Evolutionary conservation across 257 asterid genomes (phyloP).

Genomic region (Thymus quinquecostatus): DNA sequence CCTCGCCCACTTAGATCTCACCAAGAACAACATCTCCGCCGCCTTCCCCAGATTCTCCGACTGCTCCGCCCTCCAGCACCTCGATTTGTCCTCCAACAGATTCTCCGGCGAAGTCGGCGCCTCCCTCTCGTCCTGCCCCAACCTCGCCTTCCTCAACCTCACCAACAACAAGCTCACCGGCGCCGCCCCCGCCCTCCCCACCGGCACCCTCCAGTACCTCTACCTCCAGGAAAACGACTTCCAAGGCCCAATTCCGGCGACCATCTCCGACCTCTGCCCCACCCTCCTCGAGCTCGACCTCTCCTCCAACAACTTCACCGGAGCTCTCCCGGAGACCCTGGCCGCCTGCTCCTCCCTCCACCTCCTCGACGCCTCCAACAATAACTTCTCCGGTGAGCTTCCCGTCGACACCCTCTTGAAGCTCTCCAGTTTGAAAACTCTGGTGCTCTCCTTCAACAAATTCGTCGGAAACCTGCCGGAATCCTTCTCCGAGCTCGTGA

Average conservation of each 20-base stretch:
- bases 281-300: conserved; percentile 70
- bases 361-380: conserved; percentile 65
- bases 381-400: conserved; percentile 75
- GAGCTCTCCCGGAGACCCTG: conserved; percentile 63
- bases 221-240: conserved; percentile 62
- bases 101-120: conserved; percentile 60
- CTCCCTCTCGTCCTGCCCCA: conserved; percentile 59
- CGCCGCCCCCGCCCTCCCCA: conserved; percentile 52
- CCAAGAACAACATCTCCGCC: conserved; percentile 68
- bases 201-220: conserved; percentile 56
- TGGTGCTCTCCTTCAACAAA: conserved; percentile 67
- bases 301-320: conserved; percentile 68
- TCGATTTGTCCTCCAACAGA: conserved; percentile 80
- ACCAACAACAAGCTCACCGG: conserved; percentile 73
- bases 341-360: conserved; percentile 63
- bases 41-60: conserved; percentile 53
- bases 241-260: conserved; percentile 57
- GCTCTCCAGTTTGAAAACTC: conserved; percentile 58
- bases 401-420: conserved; percentile 63
- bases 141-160: conserved; percentile 68
- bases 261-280: conserved; percentile 56
- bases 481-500: conserved; percentile 57
- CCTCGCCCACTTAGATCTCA: conserved; percentile 67
- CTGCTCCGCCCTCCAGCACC: conserved; percentile 62
- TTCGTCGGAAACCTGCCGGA: conserved; percentile 75